Conservation (phyloP, 768 basidiomycete species). For the Lentinula detonsa region DNA sequence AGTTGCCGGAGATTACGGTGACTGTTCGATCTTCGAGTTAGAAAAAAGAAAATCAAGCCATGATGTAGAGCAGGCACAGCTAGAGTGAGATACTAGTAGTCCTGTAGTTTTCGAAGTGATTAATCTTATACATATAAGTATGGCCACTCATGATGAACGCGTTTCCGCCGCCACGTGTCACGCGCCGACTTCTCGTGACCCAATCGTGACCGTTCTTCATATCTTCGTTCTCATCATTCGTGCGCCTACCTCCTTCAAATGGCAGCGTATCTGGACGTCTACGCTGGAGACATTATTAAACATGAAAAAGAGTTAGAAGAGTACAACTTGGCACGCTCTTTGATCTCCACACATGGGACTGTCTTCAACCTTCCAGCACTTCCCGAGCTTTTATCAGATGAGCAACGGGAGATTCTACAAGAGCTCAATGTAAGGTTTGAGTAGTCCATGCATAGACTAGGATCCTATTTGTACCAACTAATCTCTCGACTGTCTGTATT, state of each 20-base stretch:
- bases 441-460: slow-evolving; percentile 9
- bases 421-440: slow-evolving; percentile 25
- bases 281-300: slow-evolving; percentile 27
- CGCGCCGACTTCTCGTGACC: background rate
- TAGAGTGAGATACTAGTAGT: too few relatives aligned
- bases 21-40: too few relatives aligned
- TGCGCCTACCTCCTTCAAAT: background rate
- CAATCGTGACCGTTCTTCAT: background rate
- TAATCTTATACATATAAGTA: too few relatives aligned
- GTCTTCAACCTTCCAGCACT: slow-evolving; percentile 36
- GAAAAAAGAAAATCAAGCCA: too few relatives aligned
- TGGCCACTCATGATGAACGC: background rate
- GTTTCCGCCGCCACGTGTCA: too few relatives aligned
- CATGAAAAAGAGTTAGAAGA: slow-evolving; percentile 18
- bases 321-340: slow-evolving; percentile 25
- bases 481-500: background rate
- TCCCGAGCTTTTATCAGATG: slow-evolving; percentile 32
- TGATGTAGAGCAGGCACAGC: too few relatives aligned
- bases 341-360: slow-evolving; percentile 28
- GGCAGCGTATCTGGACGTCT: slow-evolving; percentile 34
- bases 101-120: background rate
- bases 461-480: background rate
- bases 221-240: background rate
- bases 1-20: too few relatives aligned
- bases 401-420: slow-evolving; percentile 33